Evolutionary conservation across 306 rosid genomes (phyloP).

Genomic region (Biancaea sappan): DNA sequence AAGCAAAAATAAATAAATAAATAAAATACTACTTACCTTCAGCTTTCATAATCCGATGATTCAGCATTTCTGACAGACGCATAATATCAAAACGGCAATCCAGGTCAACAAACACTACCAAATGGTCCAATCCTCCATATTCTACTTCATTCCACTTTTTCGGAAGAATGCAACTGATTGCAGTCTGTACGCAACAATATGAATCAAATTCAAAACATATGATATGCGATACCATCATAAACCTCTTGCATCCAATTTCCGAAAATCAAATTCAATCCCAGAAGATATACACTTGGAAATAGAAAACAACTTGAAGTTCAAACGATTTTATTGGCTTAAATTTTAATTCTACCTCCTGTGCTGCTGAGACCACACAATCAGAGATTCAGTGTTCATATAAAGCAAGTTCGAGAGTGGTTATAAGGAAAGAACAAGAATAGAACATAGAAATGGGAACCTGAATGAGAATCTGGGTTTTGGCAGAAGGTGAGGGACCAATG

Average conservation of each 20-base stretch:
- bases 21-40: slow-evolving; percentile 43
- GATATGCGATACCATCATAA: neutral
- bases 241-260: neutral
- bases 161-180: slow-evolving; percentile 76
- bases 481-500: slow-evolving; percentile 83
- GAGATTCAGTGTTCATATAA: neutral
- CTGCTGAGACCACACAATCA: neutral
- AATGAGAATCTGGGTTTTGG: slow-evolving; percentile 75
- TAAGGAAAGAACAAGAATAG: neutral
- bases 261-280: neutral
- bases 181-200: slow-evolving; percentile 41
- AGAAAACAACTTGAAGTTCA: neutral
- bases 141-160: slow-evolving; percentile 65
- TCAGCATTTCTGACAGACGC: slow-evolving; percentile 61
- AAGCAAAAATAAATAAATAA: no score
- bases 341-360: neutral
- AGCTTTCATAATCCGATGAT: slow-evolving; percentile 55
- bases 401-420: neutral
- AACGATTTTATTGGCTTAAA: neutral
- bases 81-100: slow-evolving; percentile 73
- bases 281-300: neutral
- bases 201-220: neutral
- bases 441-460: slow-evolving; percentile 36
- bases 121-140: slow-evolving; percentile 71
- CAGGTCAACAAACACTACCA: slow-evolving; percentile 72